phyloP scores from a whole-genome alignment of 163 green algal species.

The Chlorella variabilis region DNA sequence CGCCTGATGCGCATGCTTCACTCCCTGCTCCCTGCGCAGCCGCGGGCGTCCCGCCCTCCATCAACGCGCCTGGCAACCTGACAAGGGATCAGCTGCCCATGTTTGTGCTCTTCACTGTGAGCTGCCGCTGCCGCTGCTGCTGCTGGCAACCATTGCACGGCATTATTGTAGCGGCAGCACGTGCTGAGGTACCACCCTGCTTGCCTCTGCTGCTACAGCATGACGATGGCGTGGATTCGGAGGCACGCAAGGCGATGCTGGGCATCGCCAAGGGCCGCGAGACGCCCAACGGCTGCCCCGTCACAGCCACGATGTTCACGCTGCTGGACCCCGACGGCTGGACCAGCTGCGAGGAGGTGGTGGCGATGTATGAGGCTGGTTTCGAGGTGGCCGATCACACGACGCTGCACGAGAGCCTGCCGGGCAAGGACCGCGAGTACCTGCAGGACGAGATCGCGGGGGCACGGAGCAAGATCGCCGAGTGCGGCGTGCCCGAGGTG shows the following conservation, averaged over 20 bases:
- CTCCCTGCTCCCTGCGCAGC: no score
- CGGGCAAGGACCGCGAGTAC: neutral
- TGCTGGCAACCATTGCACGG: neutral
- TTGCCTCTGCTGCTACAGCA: neutral
- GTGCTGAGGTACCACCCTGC: no score
- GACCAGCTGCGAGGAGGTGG: slow-evolving; percentile 14
- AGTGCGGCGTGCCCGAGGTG: slow-evolving; percentile 27
- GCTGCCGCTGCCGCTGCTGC: neutral
- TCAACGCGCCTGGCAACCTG: neutral
- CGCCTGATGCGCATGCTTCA: no score
- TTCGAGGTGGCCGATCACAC: slow-evolving; percentile 22
- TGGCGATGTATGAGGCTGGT: slow-evolving; percentile 12
- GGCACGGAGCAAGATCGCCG: slow-evolving; percentile 4
- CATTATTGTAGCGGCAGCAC: no score
- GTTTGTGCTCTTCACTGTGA: neutral
- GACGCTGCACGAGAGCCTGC: slow-evolving; percentile 4
- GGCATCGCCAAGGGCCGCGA: neutral
- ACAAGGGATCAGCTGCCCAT: neutral
- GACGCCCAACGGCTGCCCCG: slow-evolving; percentile 8
- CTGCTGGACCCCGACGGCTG: slow-evolving; percentile 3
- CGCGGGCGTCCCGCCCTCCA: neutral
- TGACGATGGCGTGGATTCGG: slow-evolving; percentile 17
- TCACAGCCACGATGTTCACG: slow-evolving; percentile 20
- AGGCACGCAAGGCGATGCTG: slow-evolving; percentile 6
- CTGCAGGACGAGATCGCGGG: slow-evolving; percentile 3